Conservation (phyloP, 2,329 filamentous ascomycete genomes). For the Talaromyces sp. region DNA sequence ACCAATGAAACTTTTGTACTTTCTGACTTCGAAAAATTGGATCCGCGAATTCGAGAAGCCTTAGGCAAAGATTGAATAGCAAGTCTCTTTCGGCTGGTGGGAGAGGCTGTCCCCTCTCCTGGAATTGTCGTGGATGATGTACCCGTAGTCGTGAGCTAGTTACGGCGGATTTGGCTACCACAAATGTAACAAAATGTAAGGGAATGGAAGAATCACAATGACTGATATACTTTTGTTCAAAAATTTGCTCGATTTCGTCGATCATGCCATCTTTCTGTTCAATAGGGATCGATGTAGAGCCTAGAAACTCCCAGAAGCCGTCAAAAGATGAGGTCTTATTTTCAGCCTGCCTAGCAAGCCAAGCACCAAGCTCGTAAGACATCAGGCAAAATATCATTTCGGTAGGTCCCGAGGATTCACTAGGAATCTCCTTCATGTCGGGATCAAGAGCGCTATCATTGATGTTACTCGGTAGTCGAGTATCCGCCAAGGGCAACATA, state of each 20-base stretch:
- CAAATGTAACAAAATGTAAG: conserved; percentile 45
- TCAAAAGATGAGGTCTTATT: conserved; percentile 18
- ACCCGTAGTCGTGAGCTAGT: conserved; percentile 45
- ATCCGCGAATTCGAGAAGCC: conserved; percentile 28
- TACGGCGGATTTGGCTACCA: conserved; percentile 45
- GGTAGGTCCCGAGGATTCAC: conserved; percentile 42
- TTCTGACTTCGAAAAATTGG: conserved; percentile 33
- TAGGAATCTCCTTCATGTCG: conserved; percentile 44
- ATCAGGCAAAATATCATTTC: conserved; percentile 46
- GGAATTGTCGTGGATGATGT: conserved; percentile 42
- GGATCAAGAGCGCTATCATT: conserved; percentile 42
- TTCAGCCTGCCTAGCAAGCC: conserved; percentile 25
- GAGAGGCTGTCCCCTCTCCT: conserved; percentile 23
- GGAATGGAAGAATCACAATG: conserved; percentile 41
- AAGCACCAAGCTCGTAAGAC: conserved; percentile 34
- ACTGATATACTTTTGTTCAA: conserved; percentile 37
- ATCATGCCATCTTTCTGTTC: conserved; percentile 28
- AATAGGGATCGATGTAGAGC: conserved; percentile 22
- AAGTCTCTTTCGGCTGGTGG: conserved; percentile 24
- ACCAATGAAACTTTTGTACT: conserved; percentile 46
- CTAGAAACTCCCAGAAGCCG: conserved; percentile 24
- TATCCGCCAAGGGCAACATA: conserved; percentile 40
- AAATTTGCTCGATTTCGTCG: conserved; percentile 33
- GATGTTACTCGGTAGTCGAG: conserved; percentile 40
- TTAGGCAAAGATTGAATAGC: conserved; percentile 37